Evolutionary conservation across 495 filamentous ascomycete genomes (phyloP), one percentile per base, ranked within the genome.

Genomic region (Amphirosellinia nigrospora): DNA sequence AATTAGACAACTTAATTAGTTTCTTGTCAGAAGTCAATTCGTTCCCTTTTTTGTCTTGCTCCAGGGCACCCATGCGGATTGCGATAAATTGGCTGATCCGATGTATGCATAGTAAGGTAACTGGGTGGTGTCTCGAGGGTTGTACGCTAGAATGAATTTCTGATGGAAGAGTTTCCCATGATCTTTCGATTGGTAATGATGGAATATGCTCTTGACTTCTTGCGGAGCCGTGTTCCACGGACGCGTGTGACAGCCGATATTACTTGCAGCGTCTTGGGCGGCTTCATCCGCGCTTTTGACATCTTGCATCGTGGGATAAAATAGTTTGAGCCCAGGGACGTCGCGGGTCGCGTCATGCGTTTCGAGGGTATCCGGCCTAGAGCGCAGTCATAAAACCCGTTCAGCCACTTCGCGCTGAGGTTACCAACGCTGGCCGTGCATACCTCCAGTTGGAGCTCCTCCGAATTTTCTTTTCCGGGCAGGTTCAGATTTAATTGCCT

Each of bases 131-230:
- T 74, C 64, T 19, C 10, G 11, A 21, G 72, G 69, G 43, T 74
- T 62, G 39, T 72, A 74, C 32, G 72, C 70, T 16, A 74, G 23
- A 34, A 74, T 64, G 19, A 74, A 28, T 36, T 74, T 74, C 59
- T 74, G 72, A 62, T 72, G 72, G 43, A 72, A 74, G 2, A 74
- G 69, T 15, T 66, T 61, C 6, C 72, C 72, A 15, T 26, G 52
- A 41, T 74, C 72, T 50, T 74, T 74, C 5, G 72, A 74, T 36
- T 74, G 64, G 23, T 74, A 74, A 39, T 71, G 72, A 50, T 74
- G 69, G 50, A 74, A 74, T 36, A 74, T 61, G 15, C 65, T 10
- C 60, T 72, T 74, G 11, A 74, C 70, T 13, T 53, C 72, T 11
- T 36, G 46, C 15, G 72, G 69, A 2, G 70, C 70, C 32, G 15